Evolutionary conservation across 139 green algal species (phyloP).

Genomic region (Tetraselmis striata): DNA sequence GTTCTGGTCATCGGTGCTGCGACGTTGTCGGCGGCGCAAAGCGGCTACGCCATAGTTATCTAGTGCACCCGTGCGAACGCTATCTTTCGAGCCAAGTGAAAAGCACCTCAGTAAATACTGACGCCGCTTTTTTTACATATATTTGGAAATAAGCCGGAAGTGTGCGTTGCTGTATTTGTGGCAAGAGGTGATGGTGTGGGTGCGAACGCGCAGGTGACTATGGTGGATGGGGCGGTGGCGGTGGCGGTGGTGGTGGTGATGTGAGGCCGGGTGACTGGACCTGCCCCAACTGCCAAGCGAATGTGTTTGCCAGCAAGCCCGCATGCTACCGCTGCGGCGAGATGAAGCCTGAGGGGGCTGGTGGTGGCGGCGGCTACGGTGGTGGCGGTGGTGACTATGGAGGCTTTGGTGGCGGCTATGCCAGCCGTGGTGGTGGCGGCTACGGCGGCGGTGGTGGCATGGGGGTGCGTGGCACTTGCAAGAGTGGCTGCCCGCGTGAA

Average conservation of each 20-base stretch:
- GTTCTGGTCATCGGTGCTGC: too few relatives aligned
- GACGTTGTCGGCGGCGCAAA: too few relatives aligned
- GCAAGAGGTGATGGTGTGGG: background rate
- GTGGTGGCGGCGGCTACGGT: background rate
- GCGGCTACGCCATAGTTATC: too few relatives aligned
- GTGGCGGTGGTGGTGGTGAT: background rate
- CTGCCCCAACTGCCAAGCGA: background rate
- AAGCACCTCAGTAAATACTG: too few relatives aligned
- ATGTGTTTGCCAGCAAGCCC: background rate
- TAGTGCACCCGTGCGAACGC: too few relatives aligned
- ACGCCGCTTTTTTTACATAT: too few relatives aligned
- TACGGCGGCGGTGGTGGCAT: background rate
- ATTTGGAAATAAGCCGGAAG: too few relatives aligned
- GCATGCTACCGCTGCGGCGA: background rate
- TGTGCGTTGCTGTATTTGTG: too few relatives aligned
- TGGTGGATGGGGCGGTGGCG: background rate
- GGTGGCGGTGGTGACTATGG: background rate
- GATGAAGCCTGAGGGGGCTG: background rate
- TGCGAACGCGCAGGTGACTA: background rate
- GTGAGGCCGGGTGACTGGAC: background rate
- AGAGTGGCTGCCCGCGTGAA: too few relatives aligned
- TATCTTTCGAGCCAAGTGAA: too few relatives aligned
- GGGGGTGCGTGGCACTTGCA: background rate
- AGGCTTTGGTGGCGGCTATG: background rate
- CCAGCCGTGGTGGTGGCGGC: background rate